Base-by-base conservation (phyloP, 352 stramenopile species). In the Pythium phragmitis region DNA sequence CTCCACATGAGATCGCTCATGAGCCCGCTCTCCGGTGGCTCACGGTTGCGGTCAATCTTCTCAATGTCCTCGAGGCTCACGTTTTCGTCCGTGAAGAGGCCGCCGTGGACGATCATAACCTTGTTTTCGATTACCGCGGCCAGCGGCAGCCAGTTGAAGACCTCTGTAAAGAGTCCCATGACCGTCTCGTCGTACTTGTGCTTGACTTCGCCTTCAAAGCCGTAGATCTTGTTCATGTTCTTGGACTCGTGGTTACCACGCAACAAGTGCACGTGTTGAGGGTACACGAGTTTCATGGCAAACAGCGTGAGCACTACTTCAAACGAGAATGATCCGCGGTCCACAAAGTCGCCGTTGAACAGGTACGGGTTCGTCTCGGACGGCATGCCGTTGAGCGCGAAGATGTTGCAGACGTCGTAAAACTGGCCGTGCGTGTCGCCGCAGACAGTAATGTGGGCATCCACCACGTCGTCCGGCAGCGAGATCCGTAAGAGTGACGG, bases 201-300 rank as follows among this genome's bases (percentile, higher is more conserved):
- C 79, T 98, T 99, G 52, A 99, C 96, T 76, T 99, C 98, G 36
- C 97, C 97, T 65, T 99, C 97, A 70, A 99, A 99, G 21, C 98
- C 98, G 75, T 99, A 99, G 55, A 99, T 99, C 72, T 99, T 98
- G 85, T 99, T 99, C 96, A 99, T 99, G 77, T 99, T 99, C 79
- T 98, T 98, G 33, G 94, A 99, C 80, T 99, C 97, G 75, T 99
- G 97, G 80, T 99, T 99, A 11, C 97, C 97, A 55, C 97, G 79
- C 26, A 96, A 85, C 69, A 99, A 74, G 69, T 98, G 94, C 34
- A 99, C 86, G 57, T 94, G 85, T 34, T 91, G 72, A 4, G 96
- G 97, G 69, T 96, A 96, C 61, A 96, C 86, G 9, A 99, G 70
- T 75, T 99, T 99, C 82, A 98, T 98, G 12, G 95, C 77, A 45